These are phyloP conservation scores for Pneumocystis sp. DNA, from an alignment of 1,139 yeast genomes.

Conservation along the genomic window DNA sequence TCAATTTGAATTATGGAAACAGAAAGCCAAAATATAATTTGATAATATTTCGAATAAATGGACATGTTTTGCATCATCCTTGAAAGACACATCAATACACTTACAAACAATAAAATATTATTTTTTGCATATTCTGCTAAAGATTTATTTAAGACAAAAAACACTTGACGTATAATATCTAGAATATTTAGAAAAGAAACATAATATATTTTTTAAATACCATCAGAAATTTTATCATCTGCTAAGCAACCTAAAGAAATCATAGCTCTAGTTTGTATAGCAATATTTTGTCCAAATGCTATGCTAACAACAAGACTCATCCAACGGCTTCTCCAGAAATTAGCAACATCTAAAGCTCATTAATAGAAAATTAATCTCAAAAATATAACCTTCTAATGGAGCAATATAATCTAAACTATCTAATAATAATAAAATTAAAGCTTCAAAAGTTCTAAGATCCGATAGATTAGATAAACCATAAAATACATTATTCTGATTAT, in stretches of 20 bases:
- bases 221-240: background rate
- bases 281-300: background rate
- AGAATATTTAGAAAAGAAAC: too few species aligned
- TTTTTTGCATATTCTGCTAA: background rate
- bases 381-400: too few species aligned
- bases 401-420: too few species aligned
- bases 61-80: background rate
- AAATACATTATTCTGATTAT: too few species aligned
- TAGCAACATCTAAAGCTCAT: background rate
- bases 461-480: too few species aligned
- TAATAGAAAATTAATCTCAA: too few species aligned
- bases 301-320: background rate
- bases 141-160: background rate
- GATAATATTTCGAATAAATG: background rate
- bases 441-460: too few species aligned
- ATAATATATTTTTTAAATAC: background rate
- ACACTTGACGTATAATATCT: too few species aligned
- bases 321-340: background rate
- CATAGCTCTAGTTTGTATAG: background rate
- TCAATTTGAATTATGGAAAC: background rate
- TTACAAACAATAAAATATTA: background rate
- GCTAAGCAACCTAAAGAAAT: background rate
- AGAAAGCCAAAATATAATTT: background rate
- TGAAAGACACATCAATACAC: background rate
- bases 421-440: too few species aligned